Evolutionary conservation across 305 asterid genomes (phyloP).

Genomic region (Fraxinus dipetala): DNA sequence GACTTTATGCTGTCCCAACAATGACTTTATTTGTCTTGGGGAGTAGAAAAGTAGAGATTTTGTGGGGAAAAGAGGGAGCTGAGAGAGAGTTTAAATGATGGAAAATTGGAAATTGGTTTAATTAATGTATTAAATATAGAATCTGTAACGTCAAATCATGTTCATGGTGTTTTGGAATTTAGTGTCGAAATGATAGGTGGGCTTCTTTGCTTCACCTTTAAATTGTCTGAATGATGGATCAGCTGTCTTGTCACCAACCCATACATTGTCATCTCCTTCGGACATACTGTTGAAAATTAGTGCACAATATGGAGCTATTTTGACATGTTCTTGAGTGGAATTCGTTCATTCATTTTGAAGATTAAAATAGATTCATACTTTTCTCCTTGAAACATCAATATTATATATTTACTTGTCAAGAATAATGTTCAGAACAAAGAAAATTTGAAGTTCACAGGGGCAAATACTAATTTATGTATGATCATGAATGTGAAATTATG

Average conservation of each 20-base stretch:
- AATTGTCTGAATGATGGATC: conserved; percentile 18
- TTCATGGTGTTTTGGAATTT: conserved; percentile 45
- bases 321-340: background rate
- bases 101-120: background rate
- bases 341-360: too few species aligned
- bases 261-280: conserved; percentile 9
- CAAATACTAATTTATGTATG: background rate
- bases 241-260: conserved; percentile 28
- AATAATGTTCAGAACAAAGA: too few species aligned
- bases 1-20: background rate
- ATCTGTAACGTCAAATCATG: conserved; percentile 79
- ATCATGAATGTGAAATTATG: too few species aligned
- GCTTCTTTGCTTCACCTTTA: conserved; percentile 11
- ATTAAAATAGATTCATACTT: too few species aligned
- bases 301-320: background rate
- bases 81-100: too few species aligned
- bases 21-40: background rate
- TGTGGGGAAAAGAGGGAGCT: background rate
- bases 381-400: too few species aligned
- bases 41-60: background rate
- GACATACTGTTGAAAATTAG: background rate
- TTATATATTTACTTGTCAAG: too few species aligned
- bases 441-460: too few species aligned
- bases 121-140: conserved; percentile 25
- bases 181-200: conserved; percentile 26